These are phyloP conservation scores for Colletotrichum lindemuthianum DNA, from an alignment of 2,329 filamentous ascomycete species.

Conservation along the genomic window DNA sequence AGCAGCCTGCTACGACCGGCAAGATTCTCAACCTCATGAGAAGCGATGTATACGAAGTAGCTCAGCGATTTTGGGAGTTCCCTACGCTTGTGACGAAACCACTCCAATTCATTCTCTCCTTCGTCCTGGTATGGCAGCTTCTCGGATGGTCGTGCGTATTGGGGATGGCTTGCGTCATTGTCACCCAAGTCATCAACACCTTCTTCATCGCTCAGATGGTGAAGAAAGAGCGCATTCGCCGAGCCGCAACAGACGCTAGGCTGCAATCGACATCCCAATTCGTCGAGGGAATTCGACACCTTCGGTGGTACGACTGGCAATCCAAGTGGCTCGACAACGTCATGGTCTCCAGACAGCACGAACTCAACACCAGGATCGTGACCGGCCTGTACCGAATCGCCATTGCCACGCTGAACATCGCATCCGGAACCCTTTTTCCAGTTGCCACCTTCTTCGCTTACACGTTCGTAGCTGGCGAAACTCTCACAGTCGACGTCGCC, in stretches of 20 bases:
- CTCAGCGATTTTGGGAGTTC: conserved; percentile 90
- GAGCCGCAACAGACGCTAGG: conserved; percentile 78
- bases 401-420: conserved; percentile 75
- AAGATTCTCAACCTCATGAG: conserved; percentile 92
- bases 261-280: conserved; percentile 86
- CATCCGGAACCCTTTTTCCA: conserved; percentile 80
- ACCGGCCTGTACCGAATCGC: conserved; percentile 70
- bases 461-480: conserved; percentile 74
- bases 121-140: conserved; percentile 78
- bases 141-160: conserved; percentile 83
- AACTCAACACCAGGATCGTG: conserved; percentile 72
- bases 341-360: conserved; percentile 72
- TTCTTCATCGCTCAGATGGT: conserved; percentile 74
- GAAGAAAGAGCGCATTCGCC: conserved; percentile 75
- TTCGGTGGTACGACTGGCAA: conserved; percentile 87
- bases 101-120: conserved; percentile 77
- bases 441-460: conserved; percentile 85
- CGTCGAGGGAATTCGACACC: conserved; percentile 83
- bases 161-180: conserved; percentile 74
- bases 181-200: conserved; percentile 76
- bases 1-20: conserved; percentile 81
- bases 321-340: conserved; percentile 77
- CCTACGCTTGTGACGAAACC: conserved; percentile 80
- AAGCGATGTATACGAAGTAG: conserved; percentile 82
- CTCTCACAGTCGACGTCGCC: conserved; percentile 81